Conservation (phyloP, 2,329 filamentous ascomycete species). For the Botrytis galanthina region DNA sequence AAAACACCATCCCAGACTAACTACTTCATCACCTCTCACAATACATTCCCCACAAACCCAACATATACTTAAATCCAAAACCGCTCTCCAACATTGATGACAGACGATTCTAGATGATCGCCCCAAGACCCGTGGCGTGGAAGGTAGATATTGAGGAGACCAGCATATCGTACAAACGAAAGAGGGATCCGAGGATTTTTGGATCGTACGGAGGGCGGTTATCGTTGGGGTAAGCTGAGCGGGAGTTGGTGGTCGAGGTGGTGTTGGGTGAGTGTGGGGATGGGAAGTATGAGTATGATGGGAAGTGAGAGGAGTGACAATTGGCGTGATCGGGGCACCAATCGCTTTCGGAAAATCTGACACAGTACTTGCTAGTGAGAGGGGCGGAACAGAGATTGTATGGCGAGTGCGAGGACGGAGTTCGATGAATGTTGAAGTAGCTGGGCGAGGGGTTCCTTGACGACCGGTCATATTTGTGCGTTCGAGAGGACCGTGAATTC, state of each 20-base stretch:
- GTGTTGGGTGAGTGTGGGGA: background rate
- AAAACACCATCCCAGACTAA: constrained; percentile 60
- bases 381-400: constrained; percentile 4
- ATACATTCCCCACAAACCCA: constrained; percentile 58
- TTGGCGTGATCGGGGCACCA: background rate
- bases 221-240: background rate
- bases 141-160: constrained; percentile 41
- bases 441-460: constrained; percentile 13
- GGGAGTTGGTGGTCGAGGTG: background rate
- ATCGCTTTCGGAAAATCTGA: background rate
- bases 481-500: background rate
- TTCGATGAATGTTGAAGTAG: constrained; percentile 7
- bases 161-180: constrained; percentile 60
- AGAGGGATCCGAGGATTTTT: constrained; percentile 25
- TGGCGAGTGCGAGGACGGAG: constrained; percentile 12
- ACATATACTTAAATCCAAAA: constrained; percentile 55
- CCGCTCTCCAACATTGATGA: constrained; percentile 45
- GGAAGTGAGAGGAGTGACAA: background rate
- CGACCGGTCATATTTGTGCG: constrained; percentile 5
- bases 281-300: background rate
- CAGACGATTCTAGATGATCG: constrained; percentile 50
- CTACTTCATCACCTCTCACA: constrained; percentile 52
- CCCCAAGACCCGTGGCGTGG: constrained; percentile 44
- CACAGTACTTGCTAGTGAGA: background rate
- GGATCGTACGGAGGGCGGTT: background rate